phyloP scores from a whole-genome alignment of 225 moss, liverwort and hornwort species.

The Physcomitrellopsis africana region DNA sequence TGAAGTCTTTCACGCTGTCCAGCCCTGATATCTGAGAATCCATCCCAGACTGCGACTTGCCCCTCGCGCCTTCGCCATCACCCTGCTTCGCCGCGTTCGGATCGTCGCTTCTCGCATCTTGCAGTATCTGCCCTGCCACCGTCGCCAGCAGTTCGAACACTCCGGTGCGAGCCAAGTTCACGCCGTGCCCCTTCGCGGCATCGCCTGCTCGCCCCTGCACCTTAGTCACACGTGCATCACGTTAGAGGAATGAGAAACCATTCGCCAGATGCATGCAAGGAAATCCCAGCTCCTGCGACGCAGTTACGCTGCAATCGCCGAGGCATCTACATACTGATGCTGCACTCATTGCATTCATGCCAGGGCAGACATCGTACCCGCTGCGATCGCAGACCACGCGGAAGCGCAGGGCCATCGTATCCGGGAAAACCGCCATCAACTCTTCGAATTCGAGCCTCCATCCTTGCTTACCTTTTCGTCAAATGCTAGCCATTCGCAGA shows the following conservation, averaged over 20 bases:
- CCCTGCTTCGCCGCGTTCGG: constrained; percentile 28
- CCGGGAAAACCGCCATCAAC: constrained; percentile 96
- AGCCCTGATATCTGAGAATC: constrained; percentile 54
- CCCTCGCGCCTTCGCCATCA: constrained; percentile 35
- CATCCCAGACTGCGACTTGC: constrained; percentile 44
- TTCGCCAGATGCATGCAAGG: not conserved
- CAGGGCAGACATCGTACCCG: constrained; percentile 62
- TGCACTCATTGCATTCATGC: not conserved
- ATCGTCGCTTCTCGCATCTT: constrained; percentile 55
- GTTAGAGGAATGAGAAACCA: not conserved
- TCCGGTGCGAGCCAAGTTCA: constrained; percentile 42
- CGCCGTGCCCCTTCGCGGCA: constrained; percentile 50
- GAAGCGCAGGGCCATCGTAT: constrained; percentile 95
- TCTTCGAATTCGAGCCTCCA: constrained; percentile 98
- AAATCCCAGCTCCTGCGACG: not conserved
- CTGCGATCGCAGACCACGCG: constrained; percentile 92
- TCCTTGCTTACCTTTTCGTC: constrained; percentile 76
- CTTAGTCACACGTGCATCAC: not conserved
- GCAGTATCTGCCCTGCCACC: constrained; percentile 67
- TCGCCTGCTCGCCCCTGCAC: constrained; percentile 60
- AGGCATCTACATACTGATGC: not conserved
- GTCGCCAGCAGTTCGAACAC: constrained; percentile 64
- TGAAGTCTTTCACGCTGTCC: constrained; percentile 46
- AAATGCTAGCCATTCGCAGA: constrained; percentile 46
- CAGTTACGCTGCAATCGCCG: not conserved